phyloP scores from a whole-genome alignment of 495 filamentous ascomycete genomes.

The Penicillium verhagenii region DNA sequence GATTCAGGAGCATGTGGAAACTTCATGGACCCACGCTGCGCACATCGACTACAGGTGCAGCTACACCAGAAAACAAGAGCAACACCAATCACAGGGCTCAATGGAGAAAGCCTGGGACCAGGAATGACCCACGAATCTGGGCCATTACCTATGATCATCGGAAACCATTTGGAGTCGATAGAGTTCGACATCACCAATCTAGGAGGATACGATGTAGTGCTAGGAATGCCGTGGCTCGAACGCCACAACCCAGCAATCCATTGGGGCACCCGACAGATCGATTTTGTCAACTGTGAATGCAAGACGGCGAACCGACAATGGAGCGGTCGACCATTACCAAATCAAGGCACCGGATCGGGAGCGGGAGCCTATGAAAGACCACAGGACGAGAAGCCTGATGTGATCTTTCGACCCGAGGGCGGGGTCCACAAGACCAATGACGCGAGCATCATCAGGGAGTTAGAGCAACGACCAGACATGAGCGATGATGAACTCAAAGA shows the following conservation, averaged over 20 bases:
- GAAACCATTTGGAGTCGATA: too few relatives aligned
- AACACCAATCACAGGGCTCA: too few relatives aligned
- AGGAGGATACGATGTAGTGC: neutral
- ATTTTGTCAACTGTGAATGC: neutral
- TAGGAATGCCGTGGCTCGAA: neutral
- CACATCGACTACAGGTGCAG: neutral
- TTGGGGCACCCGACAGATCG: neutral
- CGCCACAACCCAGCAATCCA: neutral
- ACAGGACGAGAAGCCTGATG: neutral
- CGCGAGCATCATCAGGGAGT: neutral
- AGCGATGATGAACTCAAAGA: too few relatives aligned
- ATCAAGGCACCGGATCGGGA: too few relatives aligned
- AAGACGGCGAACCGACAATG: neutral
- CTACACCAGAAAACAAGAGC: too few relatives aligned
- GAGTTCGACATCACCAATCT: neutral
- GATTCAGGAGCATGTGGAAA: neutral
- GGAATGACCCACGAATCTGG: too few relatives aligned
- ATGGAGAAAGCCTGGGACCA: too few relatives aligned
- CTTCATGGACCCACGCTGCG: neutral
- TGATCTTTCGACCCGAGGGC: neutral
- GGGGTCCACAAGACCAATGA: too few relatives aligned
- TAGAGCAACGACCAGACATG: neutral
- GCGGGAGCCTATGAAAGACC: too few relatives aligned
- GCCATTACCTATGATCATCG: too few relatives aligned
- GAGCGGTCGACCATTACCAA: neutral